Base-by-base conservation (phyloP, 192 early-diverging fungal genomes). In the Podila verticillata region DNA sequence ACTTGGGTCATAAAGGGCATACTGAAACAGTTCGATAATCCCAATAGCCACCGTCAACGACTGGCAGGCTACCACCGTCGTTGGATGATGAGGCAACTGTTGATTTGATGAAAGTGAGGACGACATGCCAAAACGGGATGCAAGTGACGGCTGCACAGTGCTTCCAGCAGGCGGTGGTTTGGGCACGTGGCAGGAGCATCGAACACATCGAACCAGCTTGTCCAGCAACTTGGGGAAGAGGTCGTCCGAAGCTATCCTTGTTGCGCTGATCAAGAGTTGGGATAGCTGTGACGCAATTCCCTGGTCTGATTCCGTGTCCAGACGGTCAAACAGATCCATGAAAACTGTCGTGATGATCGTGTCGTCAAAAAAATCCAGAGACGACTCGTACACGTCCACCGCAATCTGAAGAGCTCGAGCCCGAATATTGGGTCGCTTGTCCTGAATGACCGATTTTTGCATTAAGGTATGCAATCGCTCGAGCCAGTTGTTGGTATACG, bases 401-500 rank as follows among this genome's bases (percentile, higher is more conserved):
- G 85, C 80, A 56, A 88, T 85, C 32, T 35, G 57, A 6, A 90
- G 72, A 19, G 85, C 78, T 24, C 61, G 58, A 29, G 75, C 36
- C 31, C 87, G 82, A 10, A 84, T 68, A 19, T 63, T 73, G 0
- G 70, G 74, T 22, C 80, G 59, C 61, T 65, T 82, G 6, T 71
- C 70, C 57, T 54, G 61, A 54, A 85, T 81, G 9, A 82, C 82
- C 28, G 87, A 90, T 13, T 83, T 73, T n/a, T 79, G 68, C 12
- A 82, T 61, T 9, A 88, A 68, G 26, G 83, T 75, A 28, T 69
- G 66, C 12, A 90, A 73, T 31, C 85, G 70, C 26, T 75, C 75
- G 28, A 90, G 61, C 88, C 88, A 90, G 58, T 84, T 74, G 10
- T 81, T 82, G 28, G 87, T 84, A 54, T 87, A 90, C 57, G 88